These are phyloP conservation scores for Lecanicillium sp. DNA, from an alignment of 2,329 filamentous ascomycete genomes.

Conservation along the genomic window DNA sequence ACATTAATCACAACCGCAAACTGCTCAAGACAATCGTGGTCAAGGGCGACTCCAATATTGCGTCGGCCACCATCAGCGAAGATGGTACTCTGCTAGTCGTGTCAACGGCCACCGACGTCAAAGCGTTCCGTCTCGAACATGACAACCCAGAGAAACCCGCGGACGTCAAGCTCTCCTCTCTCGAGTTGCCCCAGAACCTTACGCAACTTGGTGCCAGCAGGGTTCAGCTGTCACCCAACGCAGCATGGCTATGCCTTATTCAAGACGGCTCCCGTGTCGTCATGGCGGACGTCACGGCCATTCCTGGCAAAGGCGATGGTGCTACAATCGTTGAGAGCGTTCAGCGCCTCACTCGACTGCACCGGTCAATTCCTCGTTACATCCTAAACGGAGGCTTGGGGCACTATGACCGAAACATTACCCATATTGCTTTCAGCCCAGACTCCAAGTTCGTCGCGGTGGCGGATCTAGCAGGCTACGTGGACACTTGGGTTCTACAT, in stretches of 20 bases:
- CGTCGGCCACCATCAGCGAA: slow-evolving; percentile 60
- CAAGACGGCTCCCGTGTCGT: slow-evolving; percentile 52
- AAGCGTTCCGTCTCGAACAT: slow-evolving; percentile 62
- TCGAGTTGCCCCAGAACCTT: slow-evolving; percentile 53
- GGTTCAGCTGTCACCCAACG: slow-evolving; percentile 61
- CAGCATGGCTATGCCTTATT: slow-evolving; percentile 59
- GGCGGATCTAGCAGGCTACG: slow-evolving; percentile 72
- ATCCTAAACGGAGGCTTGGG: slow-evolving; percentile 57
- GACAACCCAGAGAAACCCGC: slow-evolving; percentile 40
- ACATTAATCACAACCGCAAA: slow-evolving; percentile 47
- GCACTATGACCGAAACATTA: slow-evolving; percentile 69
- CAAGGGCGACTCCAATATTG: slow-evolving; percentile 74
- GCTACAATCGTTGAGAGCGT: slow-evolving; percentile 22
- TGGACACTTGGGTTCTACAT: slow-evolving; percentile 78
- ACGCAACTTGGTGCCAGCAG: slow-evolving; percentile 57
- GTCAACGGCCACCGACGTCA: slow-evolving; percentile 65
- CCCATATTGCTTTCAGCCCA: slow-evolving; percentile 66
- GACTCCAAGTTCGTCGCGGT: slow-evolving; percentile 73
- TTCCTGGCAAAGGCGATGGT: neutral
- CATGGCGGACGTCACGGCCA: slow-evolving; percentile 26
- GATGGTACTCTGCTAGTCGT: slow-evolving; percentile 70
- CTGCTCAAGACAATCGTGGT: slow-evolving; percentile 61
- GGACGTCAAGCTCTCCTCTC: slow-evolving; percentile 61
- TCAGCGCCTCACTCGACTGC: slow-evolving; percentile 43
- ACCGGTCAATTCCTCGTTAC: slow-evolving; percentile 45